Evolutionary conservation across 2,329 filamentous ascomycete genomes (phyloP).

Genomic region (Bipolaris victoriae): DNA sequence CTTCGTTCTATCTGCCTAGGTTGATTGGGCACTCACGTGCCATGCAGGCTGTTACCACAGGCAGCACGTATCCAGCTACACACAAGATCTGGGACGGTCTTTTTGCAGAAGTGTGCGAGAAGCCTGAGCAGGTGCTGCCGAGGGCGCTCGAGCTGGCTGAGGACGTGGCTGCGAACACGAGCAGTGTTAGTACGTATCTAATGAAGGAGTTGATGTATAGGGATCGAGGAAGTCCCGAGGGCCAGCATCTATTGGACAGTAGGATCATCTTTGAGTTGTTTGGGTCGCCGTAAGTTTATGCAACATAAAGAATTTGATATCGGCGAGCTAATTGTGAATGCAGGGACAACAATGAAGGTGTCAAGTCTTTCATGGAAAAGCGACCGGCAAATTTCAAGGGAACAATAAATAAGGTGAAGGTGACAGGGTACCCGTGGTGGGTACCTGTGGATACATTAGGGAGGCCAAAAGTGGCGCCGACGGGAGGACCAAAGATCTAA

Average conservation of each 20-base stretch:
- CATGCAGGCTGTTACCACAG: constrained; percentile 71
- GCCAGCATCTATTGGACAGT: constrained; percentile 72
- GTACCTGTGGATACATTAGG: constrained; percentile 57
- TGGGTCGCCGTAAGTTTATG: constrained; percentile 50
- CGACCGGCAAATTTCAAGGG: constrained; percentile 66
- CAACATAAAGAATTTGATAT: not conserved
- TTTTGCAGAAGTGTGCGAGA: constrained; percentile 69
- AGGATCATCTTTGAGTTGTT: constrained; percentile 68
- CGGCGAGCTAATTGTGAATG: constrained; percentile 2
- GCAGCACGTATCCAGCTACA: constrained; percentile 60
- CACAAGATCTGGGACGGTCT: constrained; percentile 63
- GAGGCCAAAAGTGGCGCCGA: constrained; percentile 46
- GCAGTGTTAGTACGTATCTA: constrained; percentile 66
- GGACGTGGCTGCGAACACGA: constrained; percentile 71
- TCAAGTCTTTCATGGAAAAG: constrained; percentile 73
- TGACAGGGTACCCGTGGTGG: constrained; percentile 73
- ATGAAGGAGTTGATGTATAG: constrained; percentile 76
- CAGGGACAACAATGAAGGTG: constrained; percentile 71
- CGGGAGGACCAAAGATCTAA: constrained; percentile 40
- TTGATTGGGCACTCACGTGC: constrained; percentile 70
- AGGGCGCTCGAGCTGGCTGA: constrained; percentile 70
- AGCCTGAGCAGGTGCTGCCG: constrained; percentile 65
- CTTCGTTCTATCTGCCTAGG: constrained; percentile 73
- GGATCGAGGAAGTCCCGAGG: constrained; percentile 66
- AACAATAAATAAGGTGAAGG: constrained; percentile 65